Evolutionary conservation across 2,329 filamentous ascomycete species (phyloP).

Genomic region (Nemania bipapillata): DNA sequence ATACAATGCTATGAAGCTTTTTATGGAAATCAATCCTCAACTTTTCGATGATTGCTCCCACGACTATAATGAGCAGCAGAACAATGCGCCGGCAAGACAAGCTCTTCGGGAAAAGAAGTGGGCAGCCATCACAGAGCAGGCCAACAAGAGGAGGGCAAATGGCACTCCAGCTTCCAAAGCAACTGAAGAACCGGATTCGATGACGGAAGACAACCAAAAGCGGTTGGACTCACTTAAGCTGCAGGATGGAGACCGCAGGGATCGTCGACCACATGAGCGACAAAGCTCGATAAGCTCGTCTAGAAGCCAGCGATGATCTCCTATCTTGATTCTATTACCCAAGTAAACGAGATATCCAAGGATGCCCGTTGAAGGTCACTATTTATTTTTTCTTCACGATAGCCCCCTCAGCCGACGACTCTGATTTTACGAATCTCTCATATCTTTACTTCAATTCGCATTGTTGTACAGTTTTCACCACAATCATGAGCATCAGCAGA

Average conservation of each 20-base stretch:
- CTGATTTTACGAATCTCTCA: constrained; percentile 46
- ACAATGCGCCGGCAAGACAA: constrained; percentile 86
- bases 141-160: constrained; percentile 71
- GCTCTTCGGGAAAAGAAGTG: constrained; percentile 85
- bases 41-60: constrained; percentile 98
- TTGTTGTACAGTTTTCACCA: constrained; percentile 29
- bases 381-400: constrained; percentile 43
- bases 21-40: constrained; percentile 99
- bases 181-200: constrained; percentile 79
- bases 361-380: constrained; percentile 33
- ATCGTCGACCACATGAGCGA: constrained; percentile 68
- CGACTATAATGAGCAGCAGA: constrained; percentile 96
- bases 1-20: constrained; percentile 99
- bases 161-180: constrained; percentile 55
- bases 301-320: constrained; percentile 61
- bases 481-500: constrained; percentile 21
- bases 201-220: constrained; percentile 85
- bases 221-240: constrained; percentile 89
- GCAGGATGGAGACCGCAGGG: constrained; percentile 78
- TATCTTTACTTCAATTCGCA: constrained; percentile 45
- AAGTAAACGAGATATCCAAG: constrained; percentile 31
- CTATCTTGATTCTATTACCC: constrained; percentile 28
- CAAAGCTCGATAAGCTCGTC: constrained; percentile 68
- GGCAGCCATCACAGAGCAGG: constrained; percentile 85
- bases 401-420: constrained; percentile 47